Conservation (phyloP, 2,329 filamentous ascomycete species). For the Pseudocercospora fuligena region DNA sequence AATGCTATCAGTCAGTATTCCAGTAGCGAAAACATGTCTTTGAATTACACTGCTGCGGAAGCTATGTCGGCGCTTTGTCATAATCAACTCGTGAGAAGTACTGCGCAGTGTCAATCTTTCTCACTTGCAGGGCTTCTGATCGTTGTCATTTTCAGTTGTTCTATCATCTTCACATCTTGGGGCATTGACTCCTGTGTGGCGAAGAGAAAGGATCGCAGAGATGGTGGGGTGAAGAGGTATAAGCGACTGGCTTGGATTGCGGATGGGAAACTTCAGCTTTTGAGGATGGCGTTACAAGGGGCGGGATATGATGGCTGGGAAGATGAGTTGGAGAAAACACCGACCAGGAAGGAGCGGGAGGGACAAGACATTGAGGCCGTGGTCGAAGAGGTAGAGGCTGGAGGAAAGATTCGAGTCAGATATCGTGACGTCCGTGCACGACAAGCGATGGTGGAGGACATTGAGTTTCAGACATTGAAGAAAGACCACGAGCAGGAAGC, state of each 20-base stretch:
- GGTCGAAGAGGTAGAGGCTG: neutral
- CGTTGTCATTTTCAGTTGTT: constrained; percentile 7
- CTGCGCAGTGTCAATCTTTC: constrained; percentile 12
- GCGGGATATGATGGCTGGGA: constrained; percentile 9
- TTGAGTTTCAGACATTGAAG: neutral
- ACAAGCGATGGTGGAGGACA: neutral
- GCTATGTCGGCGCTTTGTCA: neutral
- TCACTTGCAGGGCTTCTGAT: constrained; percentile 8
- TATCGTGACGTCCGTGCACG: neutral
- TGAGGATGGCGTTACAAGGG: neutral
- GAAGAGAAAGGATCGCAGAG: constrained; percentile 7
- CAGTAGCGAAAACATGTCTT: neutral
- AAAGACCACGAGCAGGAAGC: neutral
- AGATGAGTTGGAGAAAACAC: neutral
- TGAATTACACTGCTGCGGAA: neutral
- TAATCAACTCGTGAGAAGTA: constrained; percentile 7
- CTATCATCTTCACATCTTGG: constrained; percentile 14
- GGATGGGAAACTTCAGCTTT: constrained; percentile 9
- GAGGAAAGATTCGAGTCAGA: neutral
- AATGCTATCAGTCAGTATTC: constrained; percentile 6
- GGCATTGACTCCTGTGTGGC: constrained; percentile 4
- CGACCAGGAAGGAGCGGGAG: neutral
- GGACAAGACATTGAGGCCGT: neutral
- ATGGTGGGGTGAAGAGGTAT: constrained; percentile 1
- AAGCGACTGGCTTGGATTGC: constrained; percentile 7